A percentile compares a stretch with the other conserved stretches of the same genome.
These are phyloP conservation scores for Puccinia hordei DNA, from an alignment of 1,284 basidiomycete species.

Conservation along the genomic window DNA sequence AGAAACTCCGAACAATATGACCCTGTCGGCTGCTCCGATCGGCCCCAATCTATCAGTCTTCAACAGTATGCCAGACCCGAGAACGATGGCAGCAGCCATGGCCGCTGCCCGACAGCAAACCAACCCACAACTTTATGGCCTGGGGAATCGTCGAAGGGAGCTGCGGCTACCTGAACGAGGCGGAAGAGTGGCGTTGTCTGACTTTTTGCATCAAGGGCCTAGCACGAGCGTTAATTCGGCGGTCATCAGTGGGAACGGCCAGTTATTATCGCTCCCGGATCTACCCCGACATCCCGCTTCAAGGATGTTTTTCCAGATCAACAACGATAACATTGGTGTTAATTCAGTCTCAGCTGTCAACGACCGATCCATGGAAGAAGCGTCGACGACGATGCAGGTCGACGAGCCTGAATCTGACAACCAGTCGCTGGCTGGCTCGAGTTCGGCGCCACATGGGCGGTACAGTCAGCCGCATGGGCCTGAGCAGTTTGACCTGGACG, in stretches of 20 bases:
- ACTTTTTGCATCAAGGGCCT: slow-evolving; percentile 29
- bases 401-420: slow-evolving; percentile 15
- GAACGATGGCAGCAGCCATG: slow-evolving; percentile 48
- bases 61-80: slow-evolving; percentile 43
- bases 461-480: background rate
- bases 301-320: background rate
- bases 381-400: background rate
- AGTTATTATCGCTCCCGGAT: slow-evolving; percentile 22
- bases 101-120: slow-evolving; percentile 37
- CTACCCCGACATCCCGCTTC: slow-evolving; percentile 3
- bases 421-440: background rate
- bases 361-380: background rate
- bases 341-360: background rate
- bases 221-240: slow-evolving; percentile 10
- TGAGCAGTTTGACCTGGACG: background rate
- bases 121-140: slow-evolving; percentile 34
- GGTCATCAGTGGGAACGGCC: slow-evolving; percentile 22
- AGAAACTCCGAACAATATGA: slow-evolving; percentile 13
- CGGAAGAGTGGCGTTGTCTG: slow-evolving; percentile 1
- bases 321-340: background rate
- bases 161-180: slow-evolving; percentile 32
- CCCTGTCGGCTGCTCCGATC: slow-evolving; percentile 18
- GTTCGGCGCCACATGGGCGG: background rate
- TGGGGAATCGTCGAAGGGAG: slow-evolving; percentile 25
- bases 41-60: slow-evolving; percentile 47